Evolutionary conservation across 2,329 filamentous ascomycete genomes (phyloP).

Genomic region (Neopestalotiopsis sp.): DNA sequence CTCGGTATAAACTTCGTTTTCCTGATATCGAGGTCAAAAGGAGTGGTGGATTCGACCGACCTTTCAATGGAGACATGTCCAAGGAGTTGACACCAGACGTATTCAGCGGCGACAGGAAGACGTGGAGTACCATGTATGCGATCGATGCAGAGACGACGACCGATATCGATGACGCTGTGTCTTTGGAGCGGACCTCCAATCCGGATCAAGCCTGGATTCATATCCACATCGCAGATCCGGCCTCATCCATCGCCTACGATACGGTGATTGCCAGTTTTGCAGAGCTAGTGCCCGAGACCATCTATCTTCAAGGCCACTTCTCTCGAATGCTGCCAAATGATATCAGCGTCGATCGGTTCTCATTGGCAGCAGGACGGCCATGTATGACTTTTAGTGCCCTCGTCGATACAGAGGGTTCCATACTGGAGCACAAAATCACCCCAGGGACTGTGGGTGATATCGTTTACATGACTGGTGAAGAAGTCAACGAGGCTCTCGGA

Average conservation of each 20-base stretch:
- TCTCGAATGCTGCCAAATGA: conserved; percentile 63
- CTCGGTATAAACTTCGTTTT: conserved; percentile 65
- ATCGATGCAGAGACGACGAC: conserved; percentile 71
- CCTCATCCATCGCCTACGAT: conserved; percentile 68
- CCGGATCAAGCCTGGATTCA: conserved; percentile 74
- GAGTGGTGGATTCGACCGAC: conserved; percentile 47
- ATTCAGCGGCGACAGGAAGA: conserved; percentile 57
- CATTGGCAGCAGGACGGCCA: conserved; percentile 55
- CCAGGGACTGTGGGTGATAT: conserved; percentile 60
- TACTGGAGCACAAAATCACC: conserved; percentile 61
- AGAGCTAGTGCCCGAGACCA: conserved; percentile 63
- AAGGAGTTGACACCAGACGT: conserved; percentile 48
- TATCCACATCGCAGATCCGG: conserved; percentile 79
- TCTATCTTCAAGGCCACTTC: conserved; percentile 64
- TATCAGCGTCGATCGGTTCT: conserved; percentile 56
- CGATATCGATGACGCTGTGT: conserved; percentile 82
- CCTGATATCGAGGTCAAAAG: conserved; percentile 52
- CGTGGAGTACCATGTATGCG: conserved; percentile 72
- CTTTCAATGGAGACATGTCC: conserved; percentile 36
- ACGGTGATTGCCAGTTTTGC: conserved; percentile 66
- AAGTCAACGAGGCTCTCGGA: conserved; percentile 52
- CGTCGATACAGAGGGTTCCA: conserved; percentile 56
- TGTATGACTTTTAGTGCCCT: conserved; percentile 68
- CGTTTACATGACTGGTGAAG: conserved; percentile 60
- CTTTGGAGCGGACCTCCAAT: conserved; percentile 64